Base-by-base conservation (phyloP, 805 yeast genomes). In the Danielia reshetovae region DNA sequence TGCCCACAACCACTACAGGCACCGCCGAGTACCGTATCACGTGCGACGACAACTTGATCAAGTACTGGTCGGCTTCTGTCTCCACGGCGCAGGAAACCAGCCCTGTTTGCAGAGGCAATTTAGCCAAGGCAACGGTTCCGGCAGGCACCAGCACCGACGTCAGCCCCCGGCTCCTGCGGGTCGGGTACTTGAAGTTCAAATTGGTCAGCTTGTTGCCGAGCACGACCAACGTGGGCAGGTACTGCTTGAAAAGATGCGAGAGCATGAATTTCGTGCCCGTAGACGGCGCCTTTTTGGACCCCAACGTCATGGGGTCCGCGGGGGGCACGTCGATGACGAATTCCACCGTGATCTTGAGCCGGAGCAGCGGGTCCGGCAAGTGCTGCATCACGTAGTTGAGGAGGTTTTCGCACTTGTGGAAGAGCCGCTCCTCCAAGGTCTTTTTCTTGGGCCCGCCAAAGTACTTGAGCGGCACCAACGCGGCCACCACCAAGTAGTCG, bases 171-270 rank as follows among this genome's bases (percentile, higher is more conserved):
- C 50, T 52, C 34, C 58, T 38, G 32, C 58, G 56, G 10, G 55
- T 40, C 2, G 70, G 70, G 39, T 68, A 68, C 44, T 63, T 63
- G 52, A 66, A 68, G 46, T 67, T 68, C 37, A 65, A 48, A 45
- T 61, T 67, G 19, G 65, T 49, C n/a, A 62, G 53, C 33, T 57
- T 60, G 39, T 60, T 66, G 2, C 72, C 70, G 28, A 62, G 36
- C 2, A 66, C 45, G 13, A 68, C 35, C 37, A 68, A 43, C 31
- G 57, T 60, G 2, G 73, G 73, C 36, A 55, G 68, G 44, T 68
- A 68, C 42, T 66, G 73, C 31, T 52, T 50, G 45, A 53, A 63
- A 21, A 68, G 48, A 39, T 65, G 62, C 13, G 51, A 37, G 22
- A 68, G 35, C 63, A 66, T 60, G 35, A 49, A 55, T 45, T 64